Conservation (phyloP, 306 rosid species). For the Cucurbita maxima region DNA sequence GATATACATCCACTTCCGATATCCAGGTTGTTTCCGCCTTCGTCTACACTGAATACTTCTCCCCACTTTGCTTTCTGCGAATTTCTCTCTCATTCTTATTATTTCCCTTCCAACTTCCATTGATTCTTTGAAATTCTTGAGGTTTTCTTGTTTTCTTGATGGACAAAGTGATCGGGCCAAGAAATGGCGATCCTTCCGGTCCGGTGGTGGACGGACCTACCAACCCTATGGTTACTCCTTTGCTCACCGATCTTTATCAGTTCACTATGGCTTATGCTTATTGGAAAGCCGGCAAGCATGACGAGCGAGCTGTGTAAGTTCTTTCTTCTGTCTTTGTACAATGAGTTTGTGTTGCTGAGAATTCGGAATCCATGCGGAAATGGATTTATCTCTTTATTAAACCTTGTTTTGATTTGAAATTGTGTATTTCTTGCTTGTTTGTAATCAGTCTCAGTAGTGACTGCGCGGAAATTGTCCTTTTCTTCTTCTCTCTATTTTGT, state of each 20-base stretch:
- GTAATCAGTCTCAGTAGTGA: neutral
- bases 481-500: neutral
- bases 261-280: conserved; percentile 99
- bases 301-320: conserved; percentile 89
- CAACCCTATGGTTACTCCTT: conserved; percentile 94
- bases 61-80: neutral
- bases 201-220: conserved; percentile 47
- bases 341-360: conserved; percentile 13
- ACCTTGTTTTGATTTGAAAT: neutral
- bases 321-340: neutral
- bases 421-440: neutral
- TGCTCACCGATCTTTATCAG: conserved; percentile 94
- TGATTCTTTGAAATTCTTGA: conserved; percentile 2
- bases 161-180: conserved; percentile 46
- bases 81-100: neutral
- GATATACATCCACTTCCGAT: neutral
- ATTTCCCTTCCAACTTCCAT: neutral
- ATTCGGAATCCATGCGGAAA: neutral
- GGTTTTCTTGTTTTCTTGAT: conserved; percentile 12
- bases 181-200: conserved; percentile 12
- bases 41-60: neutral
- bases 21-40: neutral
- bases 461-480: neutral
- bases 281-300: conserved; percentile 97
- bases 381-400: neutral